Evolutionary conservation across 352 stramenopile genomes (phyloP), one percentile per base, ranked within the genome.

Genomic region (Blastocystis sp.): DNA sequence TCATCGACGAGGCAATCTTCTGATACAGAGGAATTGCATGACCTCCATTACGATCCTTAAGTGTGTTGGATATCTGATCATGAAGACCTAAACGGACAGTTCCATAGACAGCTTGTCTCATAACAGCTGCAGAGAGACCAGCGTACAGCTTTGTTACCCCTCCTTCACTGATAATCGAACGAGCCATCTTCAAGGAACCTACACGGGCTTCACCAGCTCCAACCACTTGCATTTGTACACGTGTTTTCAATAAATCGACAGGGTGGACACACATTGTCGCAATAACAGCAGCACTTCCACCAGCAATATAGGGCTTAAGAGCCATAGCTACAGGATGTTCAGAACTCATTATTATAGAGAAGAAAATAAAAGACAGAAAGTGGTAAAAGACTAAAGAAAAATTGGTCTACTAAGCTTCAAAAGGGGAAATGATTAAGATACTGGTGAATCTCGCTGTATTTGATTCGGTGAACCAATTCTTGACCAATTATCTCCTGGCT

Each of bases 101-200:
- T 30, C 91, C 92, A 89, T 93, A 93, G 42, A 92, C 90, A 7
- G 91, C 91, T 89, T 93, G 92, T 42, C 92, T 87, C 54, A 90
- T 92, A 22, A 93, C 82, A 33, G 91, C 90, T 35, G 92, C 92
- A 11, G 90, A 92, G 35, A 93, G 89, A 1, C 92, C 90, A 27
- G 77, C 82, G 77, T 92, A 92, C 68, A 92, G 42, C 60, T 79
- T 79, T 13, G 60, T 89, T 3, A 79, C 22, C 15, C 78, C 78
- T 62, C 78, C 66, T 33, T 89, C 60, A n/a, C 11, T 30, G 17
- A 79, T 22, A 64, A 89, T 89, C 42, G 11, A 13, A 59, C 69
- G 68, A 42, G 78, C 78, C 60, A 76, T 79, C 44, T 64, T 33
- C n/a, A 79, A n/a, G 33, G 66, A 89, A 35, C 78, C 78, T 9